Evolutionary conservation across 768 basidiomycete genomes (phyloP), one percentile per base, ranked within the genome.

Genomic region (Russula dissimulans): DNA sequence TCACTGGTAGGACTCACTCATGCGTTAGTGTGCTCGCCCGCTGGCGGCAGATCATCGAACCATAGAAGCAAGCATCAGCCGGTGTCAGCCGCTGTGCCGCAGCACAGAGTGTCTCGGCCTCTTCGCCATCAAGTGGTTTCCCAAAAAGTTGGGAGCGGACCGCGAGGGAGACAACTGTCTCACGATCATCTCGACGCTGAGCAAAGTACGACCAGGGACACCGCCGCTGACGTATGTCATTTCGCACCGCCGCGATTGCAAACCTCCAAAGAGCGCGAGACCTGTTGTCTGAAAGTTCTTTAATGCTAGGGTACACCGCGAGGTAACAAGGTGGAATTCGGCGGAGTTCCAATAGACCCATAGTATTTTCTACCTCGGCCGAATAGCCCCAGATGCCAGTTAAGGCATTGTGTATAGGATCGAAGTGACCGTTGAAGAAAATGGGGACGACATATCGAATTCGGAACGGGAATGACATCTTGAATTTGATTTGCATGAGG

Each of bases 1-100:
- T 61, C 31, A 4, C n/a, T 2, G 64, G 57, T 31, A 17, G 14
- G 39, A 15, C 10, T 15, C 15, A 67, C 70, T 57, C 45, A 60
- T 70, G 69, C 1, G 62, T 38, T 3, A 66, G 62, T 2, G 66
- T 69, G 15, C 61, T 57, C 10, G 66, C 67, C 11, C 69, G 50
- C 45, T 56, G 54, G 34, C 43, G 47, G 9, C 65, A 60, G 11
- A 67, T 26, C 1, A 26, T 26, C 22, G 68, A 68, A 32, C 53
- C 42, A 46, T 68, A 70, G 22, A 26, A 26, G 22, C 22, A 26
- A 26, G 22, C 22, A 26, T 26, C 22, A 26, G 22, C 22, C 22
- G 68, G 47, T 26, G 65, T 63, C 4, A 72, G 61, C 4, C 58
- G 48, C 47, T 65, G 67, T 17, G 44, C 51, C 2, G 61, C 5